Conservation (phyloP, 441 rosid species). For the Pelargonium australe region DNA sequence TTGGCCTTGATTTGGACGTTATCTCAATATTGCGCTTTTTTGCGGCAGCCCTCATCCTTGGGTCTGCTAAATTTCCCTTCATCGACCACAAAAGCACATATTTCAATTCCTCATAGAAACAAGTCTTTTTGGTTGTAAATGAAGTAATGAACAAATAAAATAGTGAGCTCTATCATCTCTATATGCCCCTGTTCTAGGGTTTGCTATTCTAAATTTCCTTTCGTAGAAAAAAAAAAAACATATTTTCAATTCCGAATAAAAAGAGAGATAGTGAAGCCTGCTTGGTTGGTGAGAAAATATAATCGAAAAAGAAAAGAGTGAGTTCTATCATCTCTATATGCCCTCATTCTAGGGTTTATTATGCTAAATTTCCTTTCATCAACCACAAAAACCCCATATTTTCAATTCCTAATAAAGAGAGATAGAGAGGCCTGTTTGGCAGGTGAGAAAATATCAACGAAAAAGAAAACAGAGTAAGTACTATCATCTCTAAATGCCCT, state of each 20-base stretch:
- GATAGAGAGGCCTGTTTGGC: background rate
- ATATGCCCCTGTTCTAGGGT: background rate
- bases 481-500: too few relatives aligned
- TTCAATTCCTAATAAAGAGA: background rate
- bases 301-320: background rate
- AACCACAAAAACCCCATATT: background rate
- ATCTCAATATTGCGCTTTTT: conserved; percentile 78
- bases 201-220: background rate
- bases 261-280: too few relatives aligned
- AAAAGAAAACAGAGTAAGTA: background rate
- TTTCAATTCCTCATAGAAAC: background rate
- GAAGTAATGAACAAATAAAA: too few relatives aligned
- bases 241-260: too few relatives aligned
- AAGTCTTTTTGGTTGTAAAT: background rate
- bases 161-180: background rate
- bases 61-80: conserved; percentile 85
- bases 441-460: too few relatives aligned
- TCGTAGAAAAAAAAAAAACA: background rate
- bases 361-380: background rate
- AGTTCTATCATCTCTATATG: background rate
- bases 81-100: conserved; percentile 4
- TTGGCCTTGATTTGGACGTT: conserved; percentile 83
- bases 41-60: conserved; percentile 85
- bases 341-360: background rate
- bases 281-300: too few relatives aligned